Percentiles rank a stretch among this genome's conserved stretches.
These are phyloP conservation scores for Apiospora phragmitis DNA, from an alignment of 2,329 filamentous ascomycete genomes.

Conservation along the genomic window DNA sequence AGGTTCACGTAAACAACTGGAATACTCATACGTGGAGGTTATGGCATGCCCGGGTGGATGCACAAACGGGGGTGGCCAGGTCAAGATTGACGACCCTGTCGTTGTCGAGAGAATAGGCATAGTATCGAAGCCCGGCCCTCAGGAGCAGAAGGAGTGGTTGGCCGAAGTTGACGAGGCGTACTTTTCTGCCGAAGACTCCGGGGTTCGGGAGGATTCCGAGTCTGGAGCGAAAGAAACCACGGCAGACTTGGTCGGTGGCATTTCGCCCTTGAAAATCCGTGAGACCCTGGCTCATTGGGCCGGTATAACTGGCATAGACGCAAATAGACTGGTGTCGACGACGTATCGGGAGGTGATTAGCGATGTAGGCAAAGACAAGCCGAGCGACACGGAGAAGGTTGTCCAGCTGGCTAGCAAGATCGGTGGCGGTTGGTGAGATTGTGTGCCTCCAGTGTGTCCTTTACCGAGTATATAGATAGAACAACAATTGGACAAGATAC, in stretches of 20 bases:
- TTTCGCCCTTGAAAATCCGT: conserved; percentile 66
- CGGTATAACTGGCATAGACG: conserved; percentile 65
- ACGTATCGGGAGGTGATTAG: conserved; percentile 92
- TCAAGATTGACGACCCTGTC: conserved; percentile 81
- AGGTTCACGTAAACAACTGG: conserved; percentile 55
- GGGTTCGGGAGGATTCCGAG: conserved; percentile 24
- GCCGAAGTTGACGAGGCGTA: conserved; percentile 85
- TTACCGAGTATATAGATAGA: conserved; percentile 7
- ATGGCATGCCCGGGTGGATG: conserved; percentile 99
- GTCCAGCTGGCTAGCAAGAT: conserved; percentile 87
- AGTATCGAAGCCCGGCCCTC: conserved; percentile 62
- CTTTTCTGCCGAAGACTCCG: conserved; percentile 68
- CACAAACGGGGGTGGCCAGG: conserved; percentile 94
- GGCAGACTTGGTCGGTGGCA: conserved; percentile 57
- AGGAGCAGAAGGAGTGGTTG: conserved; percentile 86
- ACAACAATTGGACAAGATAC: conserved; percentile 5
- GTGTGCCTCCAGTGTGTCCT: neutral
- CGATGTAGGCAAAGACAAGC: conserved; percentile 80
- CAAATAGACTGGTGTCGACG: conserved; percentile 76
- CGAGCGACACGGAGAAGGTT: conserved; percentile 74
- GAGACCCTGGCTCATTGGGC: conserved; percentile 77
- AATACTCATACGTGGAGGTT: conserved; percentile 94
- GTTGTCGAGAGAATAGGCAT: conserved; percentile 50
- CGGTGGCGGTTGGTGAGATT: conserved; percentile 81
- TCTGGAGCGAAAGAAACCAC: conserved; percentile 28